Conservation (phyloP, 2,329 filamentous ascomycete genomes). For the Fusarium citri region DNA sequence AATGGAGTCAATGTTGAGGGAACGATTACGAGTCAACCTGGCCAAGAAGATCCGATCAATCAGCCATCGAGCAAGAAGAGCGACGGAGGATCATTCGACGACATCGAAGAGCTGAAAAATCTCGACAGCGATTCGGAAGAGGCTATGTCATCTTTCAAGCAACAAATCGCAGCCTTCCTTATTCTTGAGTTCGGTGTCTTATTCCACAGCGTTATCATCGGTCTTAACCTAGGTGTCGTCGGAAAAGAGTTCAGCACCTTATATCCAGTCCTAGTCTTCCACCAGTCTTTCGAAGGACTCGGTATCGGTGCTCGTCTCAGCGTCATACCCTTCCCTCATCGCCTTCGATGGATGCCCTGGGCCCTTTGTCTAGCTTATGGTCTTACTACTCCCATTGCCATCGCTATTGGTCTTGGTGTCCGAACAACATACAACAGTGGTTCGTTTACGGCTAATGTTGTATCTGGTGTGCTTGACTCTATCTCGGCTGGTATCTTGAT, state of each 20-base stretch:
- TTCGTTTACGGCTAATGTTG: background rate
- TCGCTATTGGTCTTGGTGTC: background rate
- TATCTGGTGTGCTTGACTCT: background rate
- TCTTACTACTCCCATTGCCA: rapidly evolving
- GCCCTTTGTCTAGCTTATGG: background rate
- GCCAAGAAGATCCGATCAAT: background rate
- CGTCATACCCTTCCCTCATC: background rate
- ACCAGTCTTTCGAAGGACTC: background rate
- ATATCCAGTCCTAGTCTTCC: background rate
- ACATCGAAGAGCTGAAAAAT: background rate
- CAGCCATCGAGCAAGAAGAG: background rate
- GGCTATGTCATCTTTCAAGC: background rate
- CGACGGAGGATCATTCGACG: background rate
- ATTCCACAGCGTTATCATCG: background rate
- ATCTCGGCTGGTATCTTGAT: background rate
- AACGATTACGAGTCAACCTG: background rate
- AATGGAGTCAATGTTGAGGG: background rate
- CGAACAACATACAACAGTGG: background rate
- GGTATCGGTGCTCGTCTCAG: background rate
- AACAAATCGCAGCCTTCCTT: background rate
- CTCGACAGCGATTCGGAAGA: background rate
- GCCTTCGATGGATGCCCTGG: background rate
- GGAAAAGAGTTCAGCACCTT: background rate
- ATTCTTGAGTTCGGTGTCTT: background rate
- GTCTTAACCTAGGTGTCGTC: background rate